These are phyloP conservation scores for Pseudocercospora macadamiae DNA, from an alignment of 2,329 filamentous ascomycete genomes.

Conservation along the genomic window DNA sequence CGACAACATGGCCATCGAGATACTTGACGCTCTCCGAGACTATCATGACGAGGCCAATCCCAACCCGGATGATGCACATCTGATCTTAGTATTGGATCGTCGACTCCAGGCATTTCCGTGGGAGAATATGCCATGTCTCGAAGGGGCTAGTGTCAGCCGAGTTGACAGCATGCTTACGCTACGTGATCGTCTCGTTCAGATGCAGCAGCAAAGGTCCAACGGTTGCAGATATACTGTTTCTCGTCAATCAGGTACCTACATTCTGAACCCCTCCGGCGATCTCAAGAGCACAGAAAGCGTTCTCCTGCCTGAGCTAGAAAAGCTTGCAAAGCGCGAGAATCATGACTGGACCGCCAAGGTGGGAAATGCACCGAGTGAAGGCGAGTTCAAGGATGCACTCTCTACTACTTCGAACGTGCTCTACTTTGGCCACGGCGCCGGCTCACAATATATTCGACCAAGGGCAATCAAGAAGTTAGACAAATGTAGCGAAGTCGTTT, in stretches of 20 bases:
- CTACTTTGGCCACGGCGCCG: conserved; percentile 96
- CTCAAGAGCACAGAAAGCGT: conserved; percentile 76
- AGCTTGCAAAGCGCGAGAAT: conserved; percentile 32
- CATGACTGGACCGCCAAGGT: conserved; percentile 68
- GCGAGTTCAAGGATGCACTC: conserved; percentile 73
- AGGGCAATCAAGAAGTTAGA: conserved; percentile 75
- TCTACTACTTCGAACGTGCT: conserved; percentile 71
- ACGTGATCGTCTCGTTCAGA: conserved; percentile 69
- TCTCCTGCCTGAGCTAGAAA: conserved; percentile 68
- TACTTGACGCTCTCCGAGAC: conserved; percentile 76
- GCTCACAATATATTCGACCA: conserved; percentile 88
- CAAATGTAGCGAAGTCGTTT: conserved; percentile 53
- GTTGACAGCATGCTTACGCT: conserved; percentile 85
- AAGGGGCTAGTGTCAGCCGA: conserved; percentile 76
- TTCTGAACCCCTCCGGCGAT: conserved; percentile 88
- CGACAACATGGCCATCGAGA: conserved; percentile 85
- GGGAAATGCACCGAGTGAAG: conserved; percentile 71
- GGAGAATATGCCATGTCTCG: conserved; percentile 90
- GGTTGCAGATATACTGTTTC: conserved; percentile 48
- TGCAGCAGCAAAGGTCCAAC: conserved; percentile 42
- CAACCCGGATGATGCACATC: conserved; percentile 60
- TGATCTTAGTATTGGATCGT: conserved; percentile 89
- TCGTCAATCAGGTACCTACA: conserved; percentile 66
- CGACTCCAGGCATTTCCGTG: conserved; percentile 88
- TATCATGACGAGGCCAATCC: conserved; percentile 64